These are phyloP conservation scores for Malus hybrid DNA, from an alignment of 331 rosid species.

Conservation along the genomic window DNA sequence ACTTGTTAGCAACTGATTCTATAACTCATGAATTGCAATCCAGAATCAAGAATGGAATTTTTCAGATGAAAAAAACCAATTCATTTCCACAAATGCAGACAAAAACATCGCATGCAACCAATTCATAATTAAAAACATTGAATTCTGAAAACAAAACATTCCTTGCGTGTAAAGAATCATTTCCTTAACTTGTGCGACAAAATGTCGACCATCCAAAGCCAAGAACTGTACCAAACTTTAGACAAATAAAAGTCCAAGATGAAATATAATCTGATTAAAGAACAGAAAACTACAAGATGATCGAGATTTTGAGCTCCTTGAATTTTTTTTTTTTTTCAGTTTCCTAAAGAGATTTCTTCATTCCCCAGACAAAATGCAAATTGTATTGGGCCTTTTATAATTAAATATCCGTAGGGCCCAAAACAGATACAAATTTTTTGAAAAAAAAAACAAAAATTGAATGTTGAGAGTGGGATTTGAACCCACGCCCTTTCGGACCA, in stretches of 20 bases:
- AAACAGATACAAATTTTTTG: not conserved
- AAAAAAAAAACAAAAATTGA: no score
- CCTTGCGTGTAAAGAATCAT: not conserved
- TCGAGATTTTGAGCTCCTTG: not conserved
- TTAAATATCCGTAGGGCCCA: not conserved
- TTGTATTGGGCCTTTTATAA: not conserved
- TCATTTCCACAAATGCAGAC: no score
- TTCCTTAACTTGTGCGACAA: not conserved
- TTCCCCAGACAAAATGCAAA: not conserved
- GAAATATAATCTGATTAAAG: not conserved
- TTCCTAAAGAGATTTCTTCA: not conserved
- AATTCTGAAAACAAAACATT: no score
- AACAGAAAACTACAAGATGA: not conserved
- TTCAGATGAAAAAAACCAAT: no score
- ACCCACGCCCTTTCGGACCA: constrained; percentile 85
- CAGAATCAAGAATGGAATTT: no score
- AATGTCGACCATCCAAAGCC: not conserved
- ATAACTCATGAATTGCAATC: no score
- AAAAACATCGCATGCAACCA: no score
- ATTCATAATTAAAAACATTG: no score
- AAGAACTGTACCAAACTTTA: not conserved
- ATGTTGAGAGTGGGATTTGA: constrained; percentile 38
- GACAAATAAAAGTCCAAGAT: not conserved
- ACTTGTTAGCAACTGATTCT: no score
- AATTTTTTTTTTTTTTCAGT: no score